Percentiles rank a stretch among this genome's conserved stretches.
Evolutionary conservation across 345 rosid species (phyloP).

Genomic region (Populus nigra): DNA sequence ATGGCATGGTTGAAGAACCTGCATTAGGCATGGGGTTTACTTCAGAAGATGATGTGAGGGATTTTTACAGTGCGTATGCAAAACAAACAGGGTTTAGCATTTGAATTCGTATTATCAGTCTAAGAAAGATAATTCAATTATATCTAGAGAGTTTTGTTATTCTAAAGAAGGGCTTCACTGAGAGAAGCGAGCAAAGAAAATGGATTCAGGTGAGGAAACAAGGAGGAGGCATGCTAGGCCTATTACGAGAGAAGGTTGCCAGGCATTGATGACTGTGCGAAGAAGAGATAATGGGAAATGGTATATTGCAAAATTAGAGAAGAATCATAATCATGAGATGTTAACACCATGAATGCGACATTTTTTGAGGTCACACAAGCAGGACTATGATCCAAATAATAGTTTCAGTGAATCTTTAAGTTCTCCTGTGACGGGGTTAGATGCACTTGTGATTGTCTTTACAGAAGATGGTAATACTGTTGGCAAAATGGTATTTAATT

Average conservation of each 20-base stretch:
- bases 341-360: conserved; percentile 31
- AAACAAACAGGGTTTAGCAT: conserved; percentile 30
- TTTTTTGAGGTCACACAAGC: conserved; percentile 24
- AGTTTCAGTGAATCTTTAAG: conserved; percentile 12
- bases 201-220: neutral
- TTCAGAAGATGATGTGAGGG: conserved; percentile 34
- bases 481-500: conserved; percentile 21
- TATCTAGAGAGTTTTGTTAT: conserved; percentile 32
- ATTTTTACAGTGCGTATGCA: conserved; percentile 29
- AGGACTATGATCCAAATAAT: conserved; percentile 16
- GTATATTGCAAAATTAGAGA: conserved; percentile 28
- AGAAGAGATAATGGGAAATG: conserved; percentile 26
- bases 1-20: conserved; percentile 23
- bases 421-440: conserved; percentile 1
- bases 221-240: conserved; percentile 28
- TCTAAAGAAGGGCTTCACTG: conserved; percentile 27
- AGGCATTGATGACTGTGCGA: conserved; percentile 29
- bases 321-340: conserved; percentile 27
- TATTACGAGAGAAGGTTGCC: conserved; percentile 30
- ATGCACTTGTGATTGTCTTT: conserved; percentile 1
- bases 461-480: conserved; percentile 18
- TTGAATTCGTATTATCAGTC: conserved; percentile 32
- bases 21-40: conserved; percentile 26
- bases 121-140: conserved; percentile 28
- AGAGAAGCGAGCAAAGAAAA: conserved; percentile 11